These are phyloP conservation scores for Epicoccum nigrum DNA, from an alignment of 2,329 filamentous ascomycete species.

Conservation along the genomic window DNA sequence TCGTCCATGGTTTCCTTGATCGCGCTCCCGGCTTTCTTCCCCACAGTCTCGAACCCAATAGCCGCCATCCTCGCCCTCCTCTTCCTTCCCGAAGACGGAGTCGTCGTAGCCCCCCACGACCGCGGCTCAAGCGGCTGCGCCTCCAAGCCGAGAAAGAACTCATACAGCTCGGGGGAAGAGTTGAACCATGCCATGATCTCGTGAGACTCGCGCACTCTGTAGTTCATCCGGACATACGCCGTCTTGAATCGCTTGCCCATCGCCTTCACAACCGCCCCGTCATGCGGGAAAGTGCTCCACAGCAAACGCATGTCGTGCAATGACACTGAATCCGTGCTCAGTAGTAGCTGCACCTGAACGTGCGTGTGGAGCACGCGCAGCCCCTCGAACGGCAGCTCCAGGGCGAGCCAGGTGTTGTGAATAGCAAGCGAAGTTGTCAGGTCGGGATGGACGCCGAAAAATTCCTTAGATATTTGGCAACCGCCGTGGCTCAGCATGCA, in stretches of 20 bases:
- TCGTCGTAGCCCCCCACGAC: too few relatives aligned
- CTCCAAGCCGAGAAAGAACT: not conserved
- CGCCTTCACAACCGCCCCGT: slow-evolving; percentile 16
- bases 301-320: slow-evolving; percentile 21
- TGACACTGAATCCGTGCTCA: slow-evolving; percentile 10
- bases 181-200: slow-evolving; percentile 5
- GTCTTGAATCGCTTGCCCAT: slow-evolving; percentile 27
- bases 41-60: not conserved
- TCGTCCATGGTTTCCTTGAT: too few relatives aligned
- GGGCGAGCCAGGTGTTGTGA: slow-evolving; percentile 26
- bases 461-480: not conserved
- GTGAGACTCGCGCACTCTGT: not conserved
- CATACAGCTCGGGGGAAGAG: not conserved
- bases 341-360: slow-evolving; percentile 21
- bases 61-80: not conserved
- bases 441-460: slow-evolving; percentile 13
- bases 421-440: slow-evolving; percentile 22
- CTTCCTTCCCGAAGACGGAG: not conserved
- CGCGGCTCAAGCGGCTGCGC: too few relatives aligned
- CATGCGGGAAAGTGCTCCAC: slow-evolving; percentile 24
- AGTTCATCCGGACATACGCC: slow-evolving; percentile 11
- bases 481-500: slow-evolving; percentile 31
- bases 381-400: slow-evolving; percentile 27
- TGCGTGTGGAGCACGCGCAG: slow-evolving; percentile 21
- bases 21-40: not conserved